These are phyloP conservation scores for Chrysoporthe deuterocubensis DNA, from an alignment of 2,329 filamentous ascomycete species.

Conservation along the genomic window DNA sequence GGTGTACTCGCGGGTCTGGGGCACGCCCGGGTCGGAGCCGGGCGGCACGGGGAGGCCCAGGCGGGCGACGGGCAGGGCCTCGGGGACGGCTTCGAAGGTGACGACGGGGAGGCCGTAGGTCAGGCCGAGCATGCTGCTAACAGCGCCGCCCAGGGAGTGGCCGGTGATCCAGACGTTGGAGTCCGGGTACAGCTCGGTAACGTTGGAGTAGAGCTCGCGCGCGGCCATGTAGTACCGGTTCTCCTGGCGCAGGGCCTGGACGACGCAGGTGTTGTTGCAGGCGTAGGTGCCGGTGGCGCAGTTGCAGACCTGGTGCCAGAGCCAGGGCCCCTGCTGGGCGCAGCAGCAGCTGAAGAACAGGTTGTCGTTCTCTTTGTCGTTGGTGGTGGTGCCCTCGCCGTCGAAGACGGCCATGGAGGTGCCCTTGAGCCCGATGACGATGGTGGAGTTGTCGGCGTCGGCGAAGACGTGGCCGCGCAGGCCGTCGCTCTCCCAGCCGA, in stretches of 20 bases:
- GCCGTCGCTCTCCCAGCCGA: constrained; percentile 91
- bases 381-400: constrained; percentile 94
- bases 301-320: constrained; percentile 91
- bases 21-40: constrained; percentile 70
- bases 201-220: constrained; percentile 88
- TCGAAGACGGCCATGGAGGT: constrained; percentile 91
- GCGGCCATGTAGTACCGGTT: constrained; percentile 91
- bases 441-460: constrained; percentile 81
- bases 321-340: constrained; percentile 86
- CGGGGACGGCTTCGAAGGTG: constrained; percentile 91
- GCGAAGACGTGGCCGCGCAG: constrained; percentile 91
- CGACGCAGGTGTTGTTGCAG: constrained; percentile 91
- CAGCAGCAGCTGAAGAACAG: constrained; percentile 98
- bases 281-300: constrained; percentile 86
- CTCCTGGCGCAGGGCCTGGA: constrained; percentile 74
- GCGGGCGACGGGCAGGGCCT: constrained; percentile 82
- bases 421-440: constrained; percentile 92
- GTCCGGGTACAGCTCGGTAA: constrained; percentile 84
- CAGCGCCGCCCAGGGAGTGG: constrained; percentile 89
- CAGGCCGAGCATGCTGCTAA: constrained; percentile 84
- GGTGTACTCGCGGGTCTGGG: constrained; percentile 73
- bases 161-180: constrained; percentile 88
- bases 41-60: constrained; percentile 87
- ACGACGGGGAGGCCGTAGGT: constrained; percentile 91
- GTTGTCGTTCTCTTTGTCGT: constrained; percentile 98